These are phyloP conservation scores for Zarea fungicola DNA, from an alignment of 2,329 filamentous ascomycete genomes.

Conservation along the genomic window DNA sequence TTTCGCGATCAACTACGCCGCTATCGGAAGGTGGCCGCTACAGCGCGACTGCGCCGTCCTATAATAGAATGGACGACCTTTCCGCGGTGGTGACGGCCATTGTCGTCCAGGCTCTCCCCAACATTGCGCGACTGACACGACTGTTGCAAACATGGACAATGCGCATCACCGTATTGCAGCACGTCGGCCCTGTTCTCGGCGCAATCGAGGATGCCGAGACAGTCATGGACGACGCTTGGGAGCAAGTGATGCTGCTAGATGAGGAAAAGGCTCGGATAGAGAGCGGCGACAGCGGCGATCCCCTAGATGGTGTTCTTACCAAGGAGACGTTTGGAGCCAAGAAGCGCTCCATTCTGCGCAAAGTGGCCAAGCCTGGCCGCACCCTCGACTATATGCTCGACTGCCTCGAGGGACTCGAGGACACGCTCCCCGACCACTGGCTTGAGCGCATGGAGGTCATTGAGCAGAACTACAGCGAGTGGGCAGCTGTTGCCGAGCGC, in stretches of 20 bases:
- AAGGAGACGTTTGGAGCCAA: conserved; percentile 52
- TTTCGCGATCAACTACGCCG: conserved; percentile 34
- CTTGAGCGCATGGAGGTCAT: conserved; percentile 78
- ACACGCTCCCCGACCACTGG: conserved; percentile 82
- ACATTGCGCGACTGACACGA: conserved; percentile 65
- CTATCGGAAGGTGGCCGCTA: conserved; percentile 25
- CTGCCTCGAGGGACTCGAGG: conserved; percentile 72
- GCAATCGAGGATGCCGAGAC: conserved; percentile 62
- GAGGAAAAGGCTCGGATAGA: conserved; percentile 17
- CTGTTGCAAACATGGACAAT: conserved; percentile 75
- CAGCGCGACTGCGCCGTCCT: conserved; percentile 30
- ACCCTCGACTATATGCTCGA: conserved; percentile 83
- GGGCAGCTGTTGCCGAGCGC: conserved; percentile 73
- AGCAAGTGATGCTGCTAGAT: conserved; percentile 42
- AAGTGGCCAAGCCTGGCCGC: conserved; percentile 64
- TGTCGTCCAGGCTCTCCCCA: conserved; percentile 81
- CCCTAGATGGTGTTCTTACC: conserved; percentile 24
- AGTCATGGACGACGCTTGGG: conserved; percentile 63
- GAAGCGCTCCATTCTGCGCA: conserved; percentile 58
- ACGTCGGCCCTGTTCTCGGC: conserved; percentile 62
- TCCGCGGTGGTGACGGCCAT: conserved; percentile 87
- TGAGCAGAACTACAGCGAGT: conserved; percentile 72
- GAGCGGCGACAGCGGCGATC: conserved; percentile 14
- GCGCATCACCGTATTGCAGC: conserved; percentile 68
- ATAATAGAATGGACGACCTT: conserved; percentile 78